A percentile compares a stretch with the other conserved stretches of the same genome.
Evolutionary conservation across 257 asterid species (phyloP).

Genomic region (Buddleja alternifolia): DNA sequence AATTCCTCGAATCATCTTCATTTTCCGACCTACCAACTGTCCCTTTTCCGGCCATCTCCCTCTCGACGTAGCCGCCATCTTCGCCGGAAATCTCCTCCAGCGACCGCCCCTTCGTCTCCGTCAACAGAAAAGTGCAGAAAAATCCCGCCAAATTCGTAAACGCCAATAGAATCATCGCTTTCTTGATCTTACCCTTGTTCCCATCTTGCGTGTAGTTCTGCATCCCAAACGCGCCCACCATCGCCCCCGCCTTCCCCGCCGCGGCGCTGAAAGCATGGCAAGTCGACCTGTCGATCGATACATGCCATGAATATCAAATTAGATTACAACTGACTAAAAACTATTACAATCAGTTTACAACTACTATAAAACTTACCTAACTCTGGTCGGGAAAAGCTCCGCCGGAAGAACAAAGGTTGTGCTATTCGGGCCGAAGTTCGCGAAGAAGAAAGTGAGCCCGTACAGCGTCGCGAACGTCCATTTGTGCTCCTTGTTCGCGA

Average conservation of each 20-base stretch:
- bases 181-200: slow-evolving; percentile 14
- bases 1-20: slow-evolving; percentile 32
- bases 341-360: no score
- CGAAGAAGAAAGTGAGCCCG: slow-evolving; percentile 53
- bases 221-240: slow-evolving; percentile 44
- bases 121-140: slow-evolving; percentile 40
- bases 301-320: no score
- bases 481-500: slow-evolving; percentile 29
- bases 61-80: slow-evolving; percentile 29
- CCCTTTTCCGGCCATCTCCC: slow-evolving; percentile 3
- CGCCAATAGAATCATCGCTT: slow-evolving; percentile 37
- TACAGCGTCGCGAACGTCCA: slow-evolving; percentile 47
- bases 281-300: no score
- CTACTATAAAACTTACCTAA: no score
- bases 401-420: slow-evolving; percentile 52
- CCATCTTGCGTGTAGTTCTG: slow-evolving; percentile 45
- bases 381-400: slow-evolving; percentile 49
- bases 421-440: slow-evolving; percentile 52
- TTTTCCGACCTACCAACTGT: slow-evolving; percentile 20
- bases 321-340: no score
- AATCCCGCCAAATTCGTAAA: slow-evolving; percentile 40
- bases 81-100: slow-evolving; percentile 50
- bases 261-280: slow-evolving; percentile 53
- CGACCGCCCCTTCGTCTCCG: slow-evolving; percentile 47
- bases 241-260: slow-evolving; percentile 52